A percentile compares a stretch with the other conserved stretches of the same genome.
Conservation (phyloP, 2,329 filamentous ascomycete genomes). For the Simplicillium aogashimaense region DNA sequence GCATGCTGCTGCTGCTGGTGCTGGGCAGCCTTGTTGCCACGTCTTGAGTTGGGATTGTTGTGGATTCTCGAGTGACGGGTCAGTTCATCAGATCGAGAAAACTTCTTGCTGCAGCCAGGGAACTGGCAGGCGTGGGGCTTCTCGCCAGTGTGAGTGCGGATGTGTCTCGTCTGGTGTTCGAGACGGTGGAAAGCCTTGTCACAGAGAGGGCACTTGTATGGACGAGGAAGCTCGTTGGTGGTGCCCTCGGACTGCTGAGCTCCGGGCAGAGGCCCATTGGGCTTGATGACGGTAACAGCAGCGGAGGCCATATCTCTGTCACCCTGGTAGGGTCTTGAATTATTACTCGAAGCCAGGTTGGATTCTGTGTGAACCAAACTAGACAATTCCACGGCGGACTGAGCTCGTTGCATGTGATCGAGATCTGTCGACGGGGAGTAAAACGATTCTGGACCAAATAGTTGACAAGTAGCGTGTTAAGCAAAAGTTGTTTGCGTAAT, state of each 20-base stretch:
- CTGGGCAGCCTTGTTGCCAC: constrained; percentile 70
- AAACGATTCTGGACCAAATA: not conserved
- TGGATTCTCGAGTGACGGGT: constrained; percentile 97
- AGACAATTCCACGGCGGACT: constrained; percentile 64
- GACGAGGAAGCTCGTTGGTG: constrained; percentile 69
- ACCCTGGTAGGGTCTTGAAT: constrained; percentile 17
- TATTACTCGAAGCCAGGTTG: constrained; percentile 14
- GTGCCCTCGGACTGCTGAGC: constrained; percentile 45
- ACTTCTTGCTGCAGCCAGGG: constrained; percentile 92
- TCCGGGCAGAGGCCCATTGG: constrained; percentile 52
- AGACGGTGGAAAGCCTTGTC: constrained; percentile 98
- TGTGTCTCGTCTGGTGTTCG: constrained; percentile 86
- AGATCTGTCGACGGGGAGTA: constrained; percentile 12
- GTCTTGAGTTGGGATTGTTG: constrained; percentile 94
- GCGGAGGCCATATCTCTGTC: constrained; percentile 37
- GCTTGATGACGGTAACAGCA: constrained; percentile 46
- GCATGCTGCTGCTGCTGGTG: constrained; percentile 20
- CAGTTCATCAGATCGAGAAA: constrained; percentile 91
- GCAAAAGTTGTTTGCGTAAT: constrained; percentile 1
- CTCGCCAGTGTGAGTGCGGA: constrained; percentile 94
- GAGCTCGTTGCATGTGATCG: constrained; percentile 67
- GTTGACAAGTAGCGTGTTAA: not conserved
- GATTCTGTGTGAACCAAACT: constrained; percentile 58
- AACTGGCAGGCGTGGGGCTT: constrained; percentile 96
- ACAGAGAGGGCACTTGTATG: constrained; percentile 97